phyloP scores from a whole-genome alignment of 495 filamentous ascomycete genomes.

The Aspergillus olivimuriae region DNA sequence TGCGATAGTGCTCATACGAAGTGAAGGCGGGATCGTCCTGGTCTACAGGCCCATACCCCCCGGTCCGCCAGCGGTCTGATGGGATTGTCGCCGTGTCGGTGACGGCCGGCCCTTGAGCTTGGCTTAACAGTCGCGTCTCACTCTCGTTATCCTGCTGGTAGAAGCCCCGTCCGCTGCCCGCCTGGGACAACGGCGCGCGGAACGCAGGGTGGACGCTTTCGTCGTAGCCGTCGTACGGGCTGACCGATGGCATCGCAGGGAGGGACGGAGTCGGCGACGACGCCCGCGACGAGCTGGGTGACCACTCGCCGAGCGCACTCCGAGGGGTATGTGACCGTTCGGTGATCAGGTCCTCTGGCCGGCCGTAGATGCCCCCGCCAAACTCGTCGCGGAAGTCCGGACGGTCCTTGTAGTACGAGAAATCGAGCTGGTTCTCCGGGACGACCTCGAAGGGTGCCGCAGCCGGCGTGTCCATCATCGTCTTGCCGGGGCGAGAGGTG shows the following conservation, averaged over 20 bases:
- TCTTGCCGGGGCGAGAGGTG: constrained; percentile 65
- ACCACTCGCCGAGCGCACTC: constrained; percentile 42
- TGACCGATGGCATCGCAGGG: constrained; percentile 25
- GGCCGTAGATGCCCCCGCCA: constrained; percentile 72
- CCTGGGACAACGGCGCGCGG: constrained; percentile 27
- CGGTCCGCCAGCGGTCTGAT: constrained; percentile 41
- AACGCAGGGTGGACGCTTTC: constrained; percentile 32
- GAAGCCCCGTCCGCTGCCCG: constrained; percentile 19
- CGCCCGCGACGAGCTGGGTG: constrained; percentile 38
- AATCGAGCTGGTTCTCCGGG: constrained; percentile 83
- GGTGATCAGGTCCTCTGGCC: constrained; percentile 54
- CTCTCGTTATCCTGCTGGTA: constrained; percentile 41
- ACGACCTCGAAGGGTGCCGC: constrained; percentile 76
- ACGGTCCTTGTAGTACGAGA: constrained; percentile 83
- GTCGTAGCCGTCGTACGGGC: constrained; percentile 24
- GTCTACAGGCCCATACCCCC: constrained; percentile 43
- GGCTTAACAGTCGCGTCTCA: constrained; percentile 35
- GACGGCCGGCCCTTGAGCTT: constrained; percentile 33
- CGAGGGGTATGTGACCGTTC: constrained; percentile 63
- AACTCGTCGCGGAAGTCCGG: constrained; percentile 83
- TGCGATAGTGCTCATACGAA: constrained; percentile 39
- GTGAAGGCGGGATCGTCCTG: constrained; percentile 32
- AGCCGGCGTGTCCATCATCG: constrained; percentile 24
- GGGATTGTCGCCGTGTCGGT: constrained; percentile 18
- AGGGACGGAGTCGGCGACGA: constrained; percentile 40